These are phyloP conservation scores for Biscogniauxia mediterranea DNA, from an alignment of 2,329 filamentous ascomycete species.

Conservation along the genomic window DNA sequence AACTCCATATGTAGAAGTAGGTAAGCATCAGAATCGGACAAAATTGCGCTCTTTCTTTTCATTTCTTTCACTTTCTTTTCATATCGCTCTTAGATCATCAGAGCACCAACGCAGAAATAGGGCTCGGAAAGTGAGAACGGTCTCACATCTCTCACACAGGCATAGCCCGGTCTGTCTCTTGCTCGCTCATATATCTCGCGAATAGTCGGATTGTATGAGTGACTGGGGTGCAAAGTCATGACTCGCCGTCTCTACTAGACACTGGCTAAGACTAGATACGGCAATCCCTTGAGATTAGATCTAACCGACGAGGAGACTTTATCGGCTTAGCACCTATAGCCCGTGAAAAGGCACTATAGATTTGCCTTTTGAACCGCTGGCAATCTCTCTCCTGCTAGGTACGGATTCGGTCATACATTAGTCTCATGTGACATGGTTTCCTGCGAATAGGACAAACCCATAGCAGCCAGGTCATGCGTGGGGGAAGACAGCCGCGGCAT, in stretches of 20 bases:
- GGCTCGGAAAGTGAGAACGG: neutral
- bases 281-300: conserved; percentile 18
- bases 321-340: conserved; percentile 4
- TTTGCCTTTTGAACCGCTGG: neutral
- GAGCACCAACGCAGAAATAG: neutral
- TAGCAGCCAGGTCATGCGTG: neutral
- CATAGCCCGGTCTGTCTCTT: neutral
- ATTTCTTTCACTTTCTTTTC: too few relatives aligned
- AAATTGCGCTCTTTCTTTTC: too few relatives aligned
- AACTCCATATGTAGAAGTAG: too few relatives aligned
- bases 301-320: conserved; percentile 14
- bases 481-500: neutral
- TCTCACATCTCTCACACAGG: neutral
- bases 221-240: conserved; percentile 16
- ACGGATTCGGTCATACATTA: neutral
- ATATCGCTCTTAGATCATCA: neutral
- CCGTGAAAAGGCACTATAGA: neutral
- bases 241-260: conserved; percentile 11
- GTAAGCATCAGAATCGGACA: too few relatives aligned
- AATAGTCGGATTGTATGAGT: neutral
- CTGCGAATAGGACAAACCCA: neutral
- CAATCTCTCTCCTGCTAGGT: neutral
- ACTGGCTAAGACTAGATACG: neutral
- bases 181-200: neutral
- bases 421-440: neutral